Conservation (phyloP, 2,329 filamentous ascomycete genomes). For the Fusarium sp. region DNA sequence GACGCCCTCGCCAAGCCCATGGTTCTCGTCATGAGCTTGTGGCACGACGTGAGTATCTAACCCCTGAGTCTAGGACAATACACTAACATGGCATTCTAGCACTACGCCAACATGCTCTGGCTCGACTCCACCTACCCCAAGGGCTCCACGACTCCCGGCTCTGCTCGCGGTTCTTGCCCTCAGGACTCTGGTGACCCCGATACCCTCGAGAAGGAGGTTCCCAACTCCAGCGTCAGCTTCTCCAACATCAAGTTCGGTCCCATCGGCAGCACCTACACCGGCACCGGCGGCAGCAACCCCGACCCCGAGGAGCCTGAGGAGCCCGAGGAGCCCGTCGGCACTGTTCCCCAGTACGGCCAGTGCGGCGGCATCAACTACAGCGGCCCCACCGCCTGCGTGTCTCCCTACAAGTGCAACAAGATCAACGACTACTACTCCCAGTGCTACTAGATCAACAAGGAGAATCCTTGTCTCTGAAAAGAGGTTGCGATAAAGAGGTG, state of each 20-base stretch:
- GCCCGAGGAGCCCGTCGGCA: constrained; percentile 31
- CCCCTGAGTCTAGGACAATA: not conserved
- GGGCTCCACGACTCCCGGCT: constrained; percentile 58
- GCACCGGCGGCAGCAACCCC: not conserved
- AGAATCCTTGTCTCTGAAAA: not conserved
- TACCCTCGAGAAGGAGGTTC: constrained; percentile 59
- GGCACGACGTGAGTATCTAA: constrained; percentile 66
- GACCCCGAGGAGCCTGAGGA: not conserved
- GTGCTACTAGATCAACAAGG: constrained; percentile 38
- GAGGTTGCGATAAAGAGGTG: not conserved
- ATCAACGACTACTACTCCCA: constrained; percentile 31
- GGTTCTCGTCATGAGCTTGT: constrained; percentile 64
- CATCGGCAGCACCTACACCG: constrained; percentile 64
- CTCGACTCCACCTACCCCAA: constrained; percentile 75
- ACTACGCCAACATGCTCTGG: constrained; percentile 79
- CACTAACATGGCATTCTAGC: constrained; percentile 44
- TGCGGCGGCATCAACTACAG: constrained; percentile 24
- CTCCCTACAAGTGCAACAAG: constrained; percentile 25
- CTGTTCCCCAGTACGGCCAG: constrained; percentile 30
- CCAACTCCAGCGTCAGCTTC: constrained; percentile 65
- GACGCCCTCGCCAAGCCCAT: constrained; percentile 55
- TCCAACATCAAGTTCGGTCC: constrained; percentile 70
- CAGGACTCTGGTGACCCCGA: constrained; percentile 63
- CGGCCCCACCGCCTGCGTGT: constrained; percentile 15
- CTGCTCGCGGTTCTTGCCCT: constrained; percentile 66